phyloP scores from a whole-genome alignment of 129 eudicot species.

The Chrysanthemum makinoi region DNA sequence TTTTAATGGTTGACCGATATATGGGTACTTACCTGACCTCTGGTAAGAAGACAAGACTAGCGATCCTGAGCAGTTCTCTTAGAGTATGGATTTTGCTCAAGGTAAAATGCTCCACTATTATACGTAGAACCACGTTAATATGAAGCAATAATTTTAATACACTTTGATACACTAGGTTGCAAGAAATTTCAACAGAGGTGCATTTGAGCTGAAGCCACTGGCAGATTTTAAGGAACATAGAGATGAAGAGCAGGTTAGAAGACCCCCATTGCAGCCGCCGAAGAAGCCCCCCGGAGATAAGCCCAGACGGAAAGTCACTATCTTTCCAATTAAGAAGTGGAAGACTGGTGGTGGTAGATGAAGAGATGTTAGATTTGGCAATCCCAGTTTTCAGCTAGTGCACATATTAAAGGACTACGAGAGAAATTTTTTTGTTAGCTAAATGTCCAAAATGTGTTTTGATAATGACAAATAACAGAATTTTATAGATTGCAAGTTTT shows the following conservation, averaged over 20 bases:
- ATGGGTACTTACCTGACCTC: conserved; percentile 89
- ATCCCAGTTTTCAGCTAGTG: neutral
- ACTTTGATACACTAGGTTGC: conserved; percentile 59
- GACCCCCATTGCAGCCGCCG: conserved; percentile 37
- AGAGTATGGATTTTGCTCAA: conserved; percentile 90
- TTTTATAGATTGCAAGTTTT: neutral
- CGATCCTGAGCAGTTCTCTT: conserved; percentile 79
- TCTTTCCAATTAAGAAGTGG: conserved; percentile 76
- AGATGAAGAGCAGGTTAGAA: conserved; percentile 36
- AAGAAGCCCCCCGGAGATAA: conserved; percentile 26
- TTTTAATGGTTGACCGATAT: conserved; percentile 69
- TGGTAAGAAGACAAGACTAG: conserved; percentile 77
- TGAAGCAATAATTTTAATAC: neutral
- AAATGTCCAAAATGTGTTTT: neutral
- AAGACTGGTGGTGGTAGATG: conserved; percentile 54
- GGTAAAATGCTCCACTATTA: conserved; percentile 41
- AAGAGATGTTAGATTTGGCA: conserved; percentile 22
- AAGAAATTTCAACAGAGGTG: conserved; percentile 71
- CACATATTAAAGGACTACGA: neutral
- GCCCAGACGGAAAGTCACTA: conserved; percentile 50
- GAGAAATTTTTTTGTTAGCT: neutral
- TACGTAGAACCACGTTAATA: neutral
- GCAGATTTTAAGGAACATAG: conserved; percentile 45
- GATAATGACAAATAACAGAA: neutral
- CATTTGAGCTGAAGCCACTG: conserved; percentile 68